Evolutionary conservation across 768 basidiomycete genomes (phyloP).

Genomic region (Pisolithus sp.): DNA sequence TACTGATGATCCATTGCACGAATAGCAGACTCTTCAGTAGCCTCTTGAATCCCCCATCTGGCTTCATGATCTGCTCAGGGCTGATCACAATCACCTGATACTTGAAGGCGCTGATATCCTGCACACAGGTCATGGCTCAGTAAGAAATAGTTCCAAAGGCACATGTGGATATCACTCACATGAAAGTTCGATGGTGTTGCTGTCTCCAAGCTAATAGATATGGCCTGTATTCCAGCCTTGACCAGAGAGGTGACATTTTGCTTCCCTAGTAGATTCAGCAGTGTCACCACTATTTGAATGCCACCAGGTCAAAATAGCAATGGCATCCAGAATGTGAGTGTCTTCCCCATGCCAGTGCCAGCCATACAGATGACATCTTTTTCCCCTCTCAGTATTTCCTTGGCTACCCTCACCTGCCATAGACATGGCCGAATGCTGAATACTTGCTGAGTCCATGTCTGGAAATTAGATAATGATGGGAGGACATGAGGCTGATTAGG

Average conservation of each 20-base stretch:
- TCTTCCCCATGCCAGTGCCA: constrained; percentile 27
- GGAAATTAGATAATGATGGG: too few species aligned
- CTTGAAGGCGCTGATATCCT: constrained; percentile 4
- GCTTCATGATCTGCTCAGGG: constrained; percentile 10
- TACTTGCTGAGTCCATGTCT: neutral
- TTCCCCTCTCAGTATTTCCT: constrained; percentile 15
- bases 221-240: constrained; percentile 11
- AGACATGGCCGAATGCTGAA: constrained; percentile 12
- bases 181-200: constrained; percentile 12
- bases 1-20: too few species aligned
- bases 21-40: too few species aligned
- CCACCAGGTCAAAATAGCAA: constrained; percentile 15
- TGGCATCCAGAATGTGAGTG: constrained; percentile 29
- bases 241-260: constrained; percentile 10
- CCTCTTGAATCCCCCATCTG: neutral
- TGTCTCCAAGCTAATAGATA: constrained; percentile 13
- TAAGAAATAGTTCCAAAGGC: neutral
- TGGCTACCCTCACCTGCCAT: constrained; percentile 15
- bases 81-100: constrained; percentile 4
- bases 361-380: constrained; percentile 20
- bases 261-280: constrained; percentile 20
- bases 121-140: neutral
- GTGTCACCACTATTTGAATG: constrained; percentile 22
- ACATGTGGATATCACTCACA: constrained; percentile 4
- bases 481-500: too few species aligned